Evolutionary conservation across 176 grass and related monocot genomes (phyloP).

Genomic region (Musa beccarii): DNA sequence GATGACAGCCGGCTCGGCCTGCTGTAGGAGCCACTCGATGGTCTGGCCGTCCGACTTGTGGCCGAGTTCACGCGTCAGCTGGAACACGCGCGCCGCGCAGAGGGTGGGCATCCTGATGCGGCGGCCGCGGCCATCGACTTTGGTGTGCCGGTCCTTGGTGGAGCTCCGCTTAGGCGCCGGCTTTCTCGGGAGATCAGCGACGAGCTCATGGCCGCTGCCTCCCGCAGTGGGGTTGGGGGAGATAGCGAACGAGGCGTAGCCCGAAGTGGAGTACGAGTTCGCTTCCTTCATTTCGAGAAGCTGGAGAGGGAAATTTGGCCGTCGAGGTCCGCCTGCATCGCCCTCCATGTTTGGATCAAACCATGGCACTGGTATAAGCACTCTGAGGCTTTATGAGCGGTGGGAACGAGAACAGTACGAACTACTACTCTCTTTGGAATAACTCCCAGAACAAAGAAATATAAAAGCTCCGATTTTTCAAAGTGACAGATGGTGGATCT

Average conservation of each 20-base stretch:
- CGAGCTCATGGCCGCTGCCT: background rate
- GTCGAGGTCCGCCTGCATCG: slow-evolving; percentile 50
- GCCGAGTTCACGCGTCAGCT: slow-evolving; percentile 85
- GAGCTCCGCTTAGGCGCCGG: slow-evolving; percentile 52
- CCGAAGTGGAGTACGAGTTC: slow-evolving; percentile 55
- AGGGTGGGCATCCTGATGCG: slow-evolving; percentile 93
- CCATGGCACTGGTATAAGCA: background rate
- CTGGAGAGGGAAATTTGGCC: slow-evolving; percentile 81
- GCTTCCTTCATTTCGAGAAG: slow-evolving; percentile 87
- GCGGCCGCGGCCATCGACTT: slow-evolving; percentile 76
- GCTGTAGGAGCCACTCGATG: slow-evolving; percentile 98
- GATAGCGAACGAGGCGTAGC: slow-evolving; percentile 20
- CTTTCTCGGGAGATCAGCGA: slow-evolving; percentile 40
- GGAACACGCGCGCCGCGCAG: slow-evolving; percentile 89
- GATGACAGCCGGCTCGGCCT: slow-evolving; percentile 92
- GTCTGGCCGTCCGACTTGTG: slow-evolving; percentile 99
- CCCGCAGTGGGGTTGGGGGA: background rate
- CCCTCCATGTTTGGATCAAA: slow-evolving; percentile 39
- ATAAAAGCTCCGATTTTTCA: background rate
- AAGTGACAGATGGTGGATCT: background rate
- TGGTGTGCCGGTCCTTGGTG: slow-evolving; percentile 89
- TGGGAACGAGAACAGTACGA: slow-evolving; percentile 20
- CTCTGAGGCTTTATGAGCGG: slow-evolving; percentile 15
- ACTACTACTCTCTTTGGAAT: background rate
- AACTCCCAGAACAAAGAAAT: background rate